These are phyloP conservation scores for Beauveria pseudobassiana DNA, from an alignment of 2,329 filamentous ascomycete species.

Conservation along the genomic window DNA sequence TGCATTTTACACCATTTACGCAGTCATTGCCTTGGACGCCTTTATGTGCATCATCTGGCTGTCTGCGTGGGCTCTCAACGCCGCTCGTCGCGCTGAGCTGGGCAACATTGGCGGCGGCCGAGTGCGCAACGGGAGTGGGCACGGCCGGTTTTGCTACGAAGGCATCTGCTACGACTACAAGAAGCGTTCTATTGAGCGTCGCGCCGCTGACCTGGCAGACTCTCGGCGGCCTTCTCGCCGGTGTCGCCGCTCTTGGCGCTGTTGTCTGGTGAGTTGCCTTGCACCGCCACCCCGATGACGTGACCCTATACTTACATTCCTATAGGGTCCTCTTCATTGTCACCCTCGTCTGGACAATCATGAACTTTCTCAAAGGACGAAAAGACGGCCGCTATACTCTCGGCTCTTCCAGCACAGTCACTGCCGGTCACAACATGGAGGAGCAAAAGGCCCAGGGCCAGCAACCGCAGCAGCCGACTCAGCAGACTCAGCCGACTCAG, in stretches of 20 bases:
- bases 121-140: neutral
- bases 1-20: constrained; percentile 35
- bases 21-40: constrained; percentile 35
- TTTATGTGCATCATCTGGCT: constrained; percentile 42
- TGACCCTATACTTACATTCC: neutral
- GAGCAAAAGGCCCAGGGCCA: constrained; percentile 14
- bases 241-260: constrained; percentile 36
- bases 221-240: constrained; percentile 21
- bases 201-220: neutral
- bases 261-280: constrained; percentile 30
- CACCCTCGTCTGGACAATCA: constrained; percentile 28
- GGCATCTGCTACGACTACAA: constrained; percentile 14
- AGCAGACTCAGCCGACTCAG: constrained; percentile 16
- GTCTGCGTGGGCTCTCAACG: constrained; percentile 23
- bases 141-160: constrained; percentile 15
- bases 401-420: constrained; percentile 8
- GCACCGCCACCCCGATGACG: too few relatives aligned
- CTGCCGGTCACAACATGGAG: constrained; percentile 27
- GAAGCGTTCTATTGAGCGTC: constrained; percentile 8
- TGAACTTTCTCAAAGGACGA: constrained; percentile 29
- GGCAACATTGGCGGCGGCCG: neutral
- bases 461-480: constrained; percentile 16
- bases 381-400: constrained; percentile 29
- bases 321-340: constrained; percentile 32
- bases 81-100: constrained; percentile 3